phyloP scores from a whole-genome alignment of 106 monocot genomes.

The Phalaenopsis aphrodite region DNA sequence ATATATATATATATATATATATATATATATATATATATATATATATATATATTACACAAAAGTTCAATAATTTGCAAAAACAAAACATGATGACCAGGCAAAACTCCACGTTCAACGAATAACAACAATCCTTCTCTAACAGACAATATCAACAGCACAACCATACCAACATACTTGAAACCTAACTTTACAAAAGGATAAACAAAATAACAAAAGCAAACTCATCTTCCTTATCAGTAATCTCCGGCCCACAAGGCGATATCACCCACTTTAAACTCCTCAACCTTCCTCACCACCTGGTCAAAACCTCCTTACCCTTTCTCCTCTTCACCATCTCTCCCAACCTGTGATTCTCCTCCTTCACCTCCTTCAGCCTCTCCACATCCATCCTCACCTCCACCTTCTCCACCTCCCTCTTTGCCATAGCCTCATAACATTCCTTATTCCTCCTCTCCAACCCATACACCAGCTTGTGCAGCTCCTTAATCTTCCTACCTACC shows the following conservation, averaged over 20 bases:
- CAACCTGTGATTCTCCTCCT: constrained; percentile 51
- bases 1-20: too few relatives aligned
- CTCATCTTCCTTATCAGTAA: neutral
- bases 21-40: too few relatives aligned
- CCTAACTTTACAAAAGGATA: too few relatives aligned
- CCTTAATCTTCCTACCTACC: constrained; percentile 75
- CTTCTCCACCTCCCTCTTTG: constrained; percentile 44
- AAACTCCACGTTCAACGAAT: too few relatives aligned
- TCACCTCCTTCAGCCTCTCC: constrained; percentile 53
- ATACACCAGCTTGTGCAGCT: constrained; percentile 54
- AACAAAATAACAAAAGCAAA: too few relatives aligned
- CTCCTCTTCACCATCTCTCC: constrained; percentile 6
- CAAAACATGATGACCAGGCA: too few relatives aligned
- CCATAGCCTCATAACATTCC: constrained; percentile 68
- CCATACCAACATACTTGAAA: too few relatives aligned
- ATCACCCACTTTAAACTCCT: neutral
- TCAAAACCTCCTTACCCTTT: neutral
- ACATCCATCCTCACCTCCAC: constrained; percentile 41
- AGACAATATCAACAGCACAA: too few relatives aligned
- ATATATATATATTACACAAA: too few relatives aligned
- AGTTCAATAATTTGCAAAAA: too few relatives aligned
- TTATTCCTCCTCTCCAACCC: constrained; percentile 60
- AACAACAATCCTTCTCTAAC: too few relatives aligned
- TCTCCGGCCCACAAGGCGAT: neutral
- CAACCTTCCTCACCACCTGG: constrained; percentile 8